Conservation (phyloP, 2,329 filamentous ascomycete species). For the Aspergillus costaricaensis region DNA sequence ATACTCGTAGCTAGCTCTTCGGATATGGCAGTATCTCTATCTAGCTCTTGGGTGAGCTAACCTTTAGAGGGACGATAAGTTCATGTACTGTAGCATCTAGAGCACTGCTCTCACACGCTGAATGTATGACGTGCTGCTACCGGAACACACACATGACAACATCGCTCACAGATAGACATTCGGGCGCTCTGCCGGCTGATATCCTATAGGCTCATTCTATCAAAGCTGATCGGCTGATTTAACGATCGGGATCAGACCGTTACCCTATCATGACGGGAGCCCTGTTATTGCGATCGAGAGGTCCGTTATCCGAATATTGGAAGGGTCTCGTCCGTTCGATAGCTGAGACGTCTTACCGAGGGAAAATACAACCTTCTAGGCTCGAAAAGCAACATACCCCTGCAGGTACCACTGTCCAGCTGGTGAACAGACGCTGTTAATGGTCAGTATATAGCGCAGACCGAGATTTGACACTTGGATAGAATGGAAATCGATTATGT, state of each 20-base stretch:
- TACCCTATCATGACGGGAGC: background rate
- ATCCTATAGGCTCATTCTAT: background rate
- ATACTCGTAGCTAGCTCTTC: too few relatives aligned
- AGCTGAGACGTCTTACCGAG: background rate
- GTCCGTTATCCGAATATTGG: background rate
- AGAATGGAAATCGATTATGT: background rate
- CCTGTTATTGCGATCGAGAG: background rate
- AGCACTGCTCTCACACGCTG: background rate
- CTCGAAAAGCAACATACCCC: background rate
- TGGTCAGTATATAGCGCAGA: background rate
- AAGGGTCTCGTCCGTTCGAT: background rate
- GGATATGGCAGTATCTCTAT: too few relatives aligned
- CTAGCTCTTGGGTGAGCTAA: too few relatives aligned
- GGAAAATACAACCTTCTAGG: background rate
- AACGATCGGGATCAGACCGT: background rate
- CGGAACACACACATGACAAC: background rate
- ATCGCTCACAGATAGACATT: background rate
- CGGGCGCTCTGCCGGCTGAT: background rate
- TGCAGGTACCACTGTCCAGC: background rate
- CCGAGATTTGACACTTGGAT: background rate
- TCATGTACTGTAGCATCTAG: background rate
- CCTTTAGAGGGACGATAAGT: too few relatives aligned
- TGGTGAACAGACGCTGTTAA: background rate
- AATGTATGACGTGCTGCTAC: background rate
- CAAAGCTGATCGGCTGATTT: background rate